phyloP scores from a whole-genome alignment of 2,329 filamentous ascomycete genomes.

The Talaromyces pinophilus region DNA sequence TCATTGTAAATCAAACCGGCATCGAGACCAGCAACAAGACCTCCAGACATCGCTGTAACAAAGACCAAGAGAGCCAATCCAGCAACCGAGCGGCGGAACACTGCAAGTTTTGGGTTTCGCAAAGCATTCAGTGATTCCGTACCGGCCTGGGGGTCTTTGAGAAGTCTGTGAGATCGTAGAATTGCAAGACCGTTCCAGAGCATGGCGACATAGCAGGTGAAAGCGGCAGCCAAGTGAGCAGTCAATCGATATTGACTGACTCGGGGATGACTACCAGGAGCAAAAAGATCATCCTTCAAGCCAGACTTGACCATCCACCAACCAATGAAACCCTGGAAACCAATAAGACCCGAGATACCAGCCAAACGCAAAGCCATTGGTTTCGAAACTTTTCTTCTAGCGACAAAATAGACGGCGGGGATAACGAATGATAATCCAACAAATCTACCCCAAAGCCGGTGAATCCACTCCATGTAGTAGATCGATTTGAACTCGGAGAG shows the following conservation, averaged over 20 bases:
- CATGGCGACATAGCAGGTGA: slow-evolving; percentile 93
- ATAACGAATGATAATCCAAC: slow-evolving; percentile 88
- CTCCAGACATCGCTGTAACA: slow-evolving; percentile 88
- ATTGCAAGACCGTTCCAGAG: slow-evolving; percentile 83
- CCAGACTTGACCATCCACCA: slow-evolving; percentile 99
- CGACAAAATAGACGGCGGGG: slow-evolving; percentile 85
- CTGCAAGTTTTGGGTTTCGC: slow-evolving; percentile 64
- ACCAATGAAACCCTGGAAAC: slow-evolving; percentile 90
- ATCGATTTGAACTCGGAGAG: slow-evolving; percentile 96
- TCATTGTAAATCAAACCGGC: slow-evolving; percentile 98
- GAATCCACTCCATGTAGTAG: slow-evolving; percentile 99
- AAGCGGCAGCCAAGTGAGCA: slow-evolving; percentile 85
- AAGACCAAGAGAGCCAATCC: slow-evolving; percentile 77
- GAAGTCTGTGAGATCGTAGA: slow-evolving; percentile 72
- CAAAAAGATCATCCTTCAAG: slow-evolving; percentile 92
- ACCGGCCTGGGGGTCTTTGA: slow-evolving; percentile 66
- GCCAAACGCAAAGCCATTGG: slow-evolving; percentile 75
- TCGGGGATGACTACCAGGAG: slow-evolving; percentile 82
- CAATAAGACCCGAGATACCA: slow-evolving; percentile 86
- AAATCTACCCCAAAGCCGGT: slow-evolving; percentile 89
- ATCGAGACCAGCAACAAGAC: slow-evolving; percentile 89
- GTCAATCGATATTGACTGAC: slow-evolving; percentile 94
- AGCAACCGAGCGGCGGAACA: slow-evolving; percentile 72
- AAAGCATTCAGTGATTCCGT: slow-evolving; percentile 63
- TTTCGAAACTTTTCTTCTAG: slow-evolving; percentile 72